Conservation (phyloP, 176 grass and related monocot species). For the Pontederia paniculata region DNA sequence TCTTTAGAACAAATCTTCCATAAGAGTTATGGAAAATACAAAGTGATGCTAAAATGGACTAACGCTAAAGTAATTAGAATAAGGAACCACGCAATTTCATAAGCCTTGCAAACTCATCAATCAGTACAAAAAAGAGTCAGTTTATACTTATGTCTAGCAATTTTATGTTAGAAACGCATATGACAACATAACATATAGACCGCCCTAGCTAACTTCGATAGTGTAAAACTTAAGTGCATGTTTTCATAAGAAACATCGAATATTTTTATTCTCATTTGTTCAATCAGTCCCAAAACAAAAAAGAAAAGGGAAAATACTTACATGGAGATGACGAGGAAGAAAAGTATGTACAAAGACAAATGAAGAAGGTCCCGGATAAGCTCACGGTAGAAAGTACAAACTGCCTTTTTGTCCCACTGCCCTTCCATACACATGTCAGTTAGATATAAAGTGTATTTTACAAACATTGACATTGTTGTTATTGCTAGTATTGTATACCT, state of each 20-base stretch:
- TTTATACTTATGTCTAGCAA: too few species aligned
- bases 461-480: conserved; percentile 66
- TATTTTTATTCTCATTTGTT: background rate
- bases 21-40: too few species aligned
- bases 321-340: conserved; percentile 90
- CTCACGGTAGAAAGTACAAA: conserved; percentile 97
- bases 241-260: background rate
- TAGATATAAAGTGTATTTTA: conserved; percentile 95
- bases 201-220: too few species aligned
- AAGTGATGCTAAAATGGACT: too few species aligned
- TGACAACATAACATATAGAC: too few species aligned
- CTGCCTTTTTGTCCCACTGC: conserved; percentile 95
- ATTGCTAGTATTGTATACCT: conserved; percentile 96
- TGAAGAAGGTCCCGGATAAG: conserved; percentile 90
- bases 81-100: too few species aligned
- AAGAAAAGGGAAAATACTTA: conserved; percentile 31
- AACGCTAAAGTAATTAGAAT: too few species aligned
- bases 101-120: too few species aligned
- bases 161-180: too few species aligned
- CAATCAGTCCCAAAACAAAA: too few species aligned
- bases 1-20: too few species aligned
- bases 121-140: too few species aligned
- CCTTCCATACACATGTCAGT: conserved; percentile 94
- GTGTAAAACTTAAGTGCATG: background rate
- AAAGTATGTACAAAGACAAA: conserved; percentile 88